Percentiles rank a stretch among this genome's conserved stretches.
phyloP scores from a whole-genome alignment of 345 rosid species.

The Camelina neglecta region DNA sequence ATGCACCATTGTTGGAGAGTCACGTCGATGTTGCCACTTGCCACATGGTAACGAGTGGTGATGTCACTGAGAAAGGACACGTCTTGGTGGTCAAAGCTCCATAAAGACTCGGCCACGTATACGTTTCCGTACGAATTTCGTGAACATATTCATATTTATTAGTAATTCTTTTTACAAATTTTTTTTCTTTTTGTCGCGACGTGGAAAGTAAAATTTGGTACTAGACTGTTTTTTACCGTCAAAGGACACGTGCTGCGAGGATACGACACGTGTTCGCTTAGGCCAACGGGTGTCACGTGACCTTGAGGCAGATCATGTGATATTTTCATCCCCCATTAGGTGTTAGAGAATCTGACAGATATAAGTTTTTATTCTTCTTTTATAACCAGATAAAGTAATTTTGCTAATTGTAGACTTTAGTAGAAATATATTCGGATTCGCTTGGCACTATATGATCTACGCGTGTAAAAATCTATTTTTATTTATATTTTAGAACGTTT shows the following conservation, averaged over 20 bases:
- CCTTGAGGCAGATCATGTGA: slow-evolving; percentile 30
- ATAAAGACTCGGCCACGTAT: slow-evolving; percentile 15
- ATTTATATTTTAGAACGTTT: not conserved
- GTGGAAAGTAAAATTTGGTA: slow-evolving; percentile 23
- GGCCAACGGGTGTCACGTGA: slow-evolving; percentile 35
- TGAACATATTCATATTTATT: not conserved
- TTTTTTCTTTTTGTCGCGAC: slow-evolving; percentile 25
- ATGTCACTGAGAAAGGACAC: slow-evolving; percentile 20
- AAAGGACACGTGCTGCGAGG: slow-evolving; percentile 31
- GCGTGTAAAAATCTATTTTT: not conserved
- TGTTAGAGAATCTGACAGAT: slow-evolving; percentile 32
- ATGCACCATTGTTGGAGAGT: not conserved
- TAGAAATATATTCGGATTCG: slow-evolving; percentile 21
- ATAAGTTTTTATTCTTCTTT: not conserved
- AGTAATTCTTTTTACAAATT: not conserved
- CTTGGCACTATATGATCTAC: not conserved
- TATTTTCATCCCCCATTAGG: slow-evolving; percentile 15
- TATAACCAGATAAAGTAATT: not conserved
- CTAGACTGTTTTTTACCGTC: slow-evolving; percentile 10
- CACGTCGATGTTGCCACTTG: slow-evolving; percentile 6
- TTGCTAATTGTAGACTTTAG: not conserved
- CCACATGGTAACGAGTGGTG: slow-evolving; percentile 26
- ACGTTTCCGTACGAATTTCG: slow-evolving; percentile 13
- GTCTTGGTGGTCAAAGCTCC: slow-evolving; percentile 31
- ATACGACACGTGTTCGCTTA: slow-evolving; percentile 19